Percentiles rank a stretch among this genome's conserved stretches.
Conservation (phyloP, 192 early-diverging fungal genomes). For the Entophlyctis luteolus region DNA sequence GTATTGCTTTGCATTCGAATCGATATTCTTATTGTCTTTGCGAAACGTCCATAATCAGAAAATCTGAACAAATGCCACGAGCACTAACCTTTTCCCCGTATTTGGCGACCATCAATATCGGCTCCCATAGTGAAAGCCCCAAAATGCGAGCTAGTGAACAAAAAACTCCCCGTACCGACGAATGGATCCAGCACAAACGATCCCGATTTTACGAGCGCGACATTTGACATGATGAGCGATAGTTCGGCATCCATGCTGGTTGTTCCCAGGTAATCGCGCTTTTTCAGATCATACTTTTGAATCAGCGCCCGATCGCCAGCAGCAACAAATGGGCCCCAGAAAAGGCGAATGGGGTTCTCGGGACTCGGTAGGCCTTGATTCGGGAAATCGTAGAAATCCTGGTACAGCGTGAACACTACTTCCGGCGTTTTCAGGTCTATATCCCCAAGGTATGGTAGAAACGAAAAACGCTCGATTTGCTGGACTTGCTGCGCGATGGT, state of each 20-base stretch:
- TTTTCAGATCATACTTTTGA: conserved; percentile 89
- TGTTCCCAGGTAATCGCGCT: conserved; percentile 88
- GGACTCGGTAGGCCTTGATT: conserved; percentile 13
- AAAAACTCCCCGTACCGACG: conserved; percentile 89
- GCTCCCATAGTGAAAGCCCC: conserved; percentile 87
- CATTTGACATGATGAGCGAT: conserved; percentile 94
- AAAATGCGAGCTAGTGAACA: conserved; percentile 91
- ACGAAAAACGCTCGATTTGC: conserved; percentile 81
- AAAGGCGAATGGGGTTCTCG: conserved; percentile 34
- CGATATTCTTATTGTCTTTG: conserved; percentile 33
- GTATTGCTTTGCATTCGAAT: conserved; percentile 84
- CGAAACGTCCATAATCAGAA: neutral
- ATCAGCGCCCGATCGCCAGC: conserved; percentile 64
- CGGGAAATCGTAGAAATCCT: conserved; percentile 58
- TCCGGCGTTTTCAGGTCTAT: conserved; percentile 81
- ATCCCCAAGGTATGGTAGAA: conserved; percentile 75
- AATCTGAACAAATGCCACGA: neutral
- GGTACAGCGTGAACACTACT: conserved; percentile 67
- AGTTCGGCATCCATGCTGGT: conserved; percentile 98
- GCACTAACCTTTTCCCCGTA: conserved; percentile 73
- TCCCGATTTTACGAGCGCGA: conserved; percentile 74
- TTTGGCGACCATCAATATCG: conserved; percentile 98
- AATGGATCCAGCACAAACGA: conserved; percentile 91
- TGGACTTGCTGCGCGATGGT: conserved; percentile 67
- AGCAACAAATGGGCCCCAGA: conserved; percentile 72